Percentiles rank a stretch among this genome's conserved stretches.
Evolutionary conservation across 768 basidiomycete genomes (phyloP).

Genomic region (Chalciporus chontae): DNA sequence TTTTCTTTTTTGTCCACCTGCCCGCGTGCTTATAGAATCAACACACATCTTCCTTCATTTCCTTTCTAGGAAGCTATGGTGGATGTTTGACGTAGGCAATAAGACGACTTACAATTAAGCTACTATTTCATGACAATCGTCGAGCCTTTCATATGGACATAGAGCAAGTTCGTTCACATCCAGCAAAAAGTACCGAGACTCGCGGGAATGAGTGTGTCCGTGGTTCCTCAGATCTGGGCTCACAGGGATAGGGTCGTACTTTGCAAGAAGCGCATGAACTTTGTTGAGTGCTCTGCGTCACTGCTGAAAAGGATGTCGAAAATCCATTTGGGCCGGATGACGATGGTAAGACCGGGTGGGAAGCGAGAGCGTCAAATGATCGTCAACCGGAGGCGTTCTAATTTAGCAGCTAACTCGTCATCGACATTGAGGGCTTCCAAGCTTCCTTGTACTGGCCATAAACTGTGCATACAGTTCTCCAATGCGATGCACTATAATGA

Average conservation of each 20-base stretch:
- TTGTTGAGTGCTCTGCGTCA: slow-evolving; percentile 17
- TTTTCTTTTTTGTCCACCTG: too few relatives aligned
- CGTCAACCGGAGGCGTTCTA: too few relatives aligned
- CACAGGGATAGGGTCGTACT: slow-evolving; percentile 20
- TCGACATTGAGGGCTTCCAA: too few relatives aligned
- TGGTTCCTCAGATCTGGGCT: slow-evolving; percentile 24
- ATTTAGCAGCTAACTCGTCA: too few relatives aligned
- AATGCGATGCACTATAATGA: too few relatives aligned
- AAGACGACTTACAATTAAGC: background rate
- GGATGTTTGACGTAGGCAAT: background rate
- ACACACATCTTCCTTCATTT: too few relatives aligned
- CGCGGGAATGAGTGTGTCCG: slow-evolving; percentile 18
- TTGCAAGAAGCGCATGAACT: slow-evolving; percentile 14
- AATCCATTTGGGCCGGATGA: slow-evolving; percentile 24
- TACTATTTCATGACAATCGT: background rate
- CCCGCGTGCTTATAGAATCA: too few relatives aligned
- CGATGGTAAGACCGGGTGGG: slow-evolving; percentile 19
- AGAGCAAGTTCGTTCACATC: slow-evolving; percentile 20
- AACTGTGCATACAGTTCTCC: too few relatives aligned
- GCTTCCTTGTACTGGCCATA: too few relatives aligned
- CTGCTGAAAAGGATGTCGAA: slow-evolving; percentile 21
- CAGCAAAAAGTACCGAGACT: slow-evolving; percentile 22
- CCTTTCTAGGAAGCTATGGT: too few relatives aligned
- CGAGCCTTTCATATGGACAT: slow-evolving; percentile 15
- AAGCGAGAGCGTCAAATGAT: too few relatives aligned